Evolutionary conservation across 805 yeast genomes (phyloP).

Genomic region (Jamesozyma rosinii): DNA sequence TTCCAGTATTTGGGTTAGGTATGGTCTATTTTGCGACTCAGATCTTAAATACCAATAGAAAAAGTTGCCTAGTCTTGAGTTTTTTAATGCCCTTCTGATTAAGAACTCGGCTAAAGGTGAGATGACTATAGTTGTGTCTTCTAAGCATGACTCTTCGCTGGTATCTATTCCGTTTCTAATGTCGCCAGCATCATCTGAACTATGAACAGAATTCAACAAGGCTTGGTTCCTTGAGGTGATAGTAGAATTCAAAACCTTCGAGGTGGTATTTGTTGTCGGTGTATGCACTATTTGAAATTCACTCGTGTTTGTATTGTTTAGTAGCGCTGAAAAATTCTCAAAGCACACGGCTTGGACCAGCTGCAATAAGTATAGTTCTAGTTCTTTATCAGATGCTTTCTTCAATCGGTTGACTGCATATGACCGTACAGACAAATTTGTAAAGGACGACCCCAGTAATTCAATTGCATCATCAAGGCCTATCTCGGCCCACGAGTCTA

Average conservation of each 20-base stretch:
- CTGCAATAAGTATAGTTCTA: conserved; percentile 75
- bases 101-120: conserved; percentile 71
- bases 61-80: conserved; percentile 63
- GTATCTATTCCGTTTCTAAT: not conserved
- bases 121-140: conserved; percentile 22
- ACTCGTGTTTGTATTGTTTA: conserved; percentile 21
- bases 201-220: conserved; percentile 9
- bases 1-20: conserved; percentile 39
- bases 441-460: conserved; percentile 68
- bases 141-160: conserved; percentile 2
- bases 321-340: conserved; percentile 37
- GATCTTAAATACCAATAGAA: conserved; percentile 90
- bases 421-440: conserved; percentile 62
- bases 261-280: conserved; percentile 23
- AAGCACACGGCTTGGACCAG: conserved; percentile 85
- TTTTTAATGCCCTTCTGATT: conserved; percentile 58
- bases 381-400: conserved; percentile 69
- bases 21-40: conserved; percentile 63
- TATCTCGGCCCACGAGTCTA: conserved; percentile 63
- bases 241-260: conserved; percentile 3
- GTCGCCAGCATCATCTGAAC: conserved; percentile 7
- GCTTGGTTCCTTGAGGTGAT: conserved; percentile 1
- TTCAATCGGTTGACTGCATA: conserved; percentile 81
- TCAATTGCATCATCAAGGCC: conserved; percentile 83
- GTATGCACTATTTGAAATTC: conserved; percentile 35